Evolutionary conservation across 2,329 filamentous ascomycete species (phyloP), one percentile per base, ranked within the genome.

Genomic region (Phyllosticta ampelicida): DNA sequence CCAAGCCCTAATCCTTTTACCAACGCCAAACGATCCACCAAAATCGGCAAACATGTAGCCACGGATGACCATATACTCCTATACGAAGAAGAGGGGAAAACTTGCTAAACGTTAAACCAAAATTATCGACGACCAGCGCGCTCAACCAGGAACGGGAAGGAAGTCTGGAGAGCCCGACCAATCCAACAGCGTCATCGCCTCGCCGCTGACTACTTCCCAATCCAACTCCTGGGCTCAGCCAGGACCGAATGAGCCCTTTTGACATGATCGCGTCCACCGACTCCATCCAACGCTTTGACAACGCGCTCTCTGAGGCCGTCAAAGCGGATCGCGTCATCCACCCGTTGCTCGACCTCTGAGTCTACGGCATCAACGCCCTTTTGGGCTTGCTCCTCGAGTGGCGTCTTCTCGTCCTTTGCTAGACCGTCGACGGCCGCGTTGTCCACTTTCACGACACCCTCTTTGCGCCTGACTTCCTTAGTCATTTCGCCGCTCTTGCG

Each of bases 391-490:
- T 44, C 36, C 13, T 44, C 36, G 3, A 44, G 36, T 8, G n/a
- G 8, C 36, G 11, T 44, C 36, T 44, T 44, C 6, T 44, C 36
- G 3, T 44, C 36, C n/a, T 44, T 44, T 16, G 36, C 16, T 2
- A 44, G 36, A 16, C 36, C 36, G 13, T 44, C 36, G 13, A 44
- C 36, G 3, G 36, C n/a, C 3, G 36, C 36, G 13, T 44, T 44
- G 36, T 44, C 36, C 13, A 44, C 36, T n/a, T 44, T 44, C 36
- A 44, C 6, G 59, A 80, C 78, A 1, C 77, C 75, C 21, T 77
- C 71, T 60, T 80, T 81, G 58, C 81, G 71, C 5, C 72, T 66
- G 53, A 75, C 71, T 61, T 82, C 80, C 2, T 78, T 73, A 16
- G 71, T 65, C 20, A 70, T 60, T 10, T 73, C 64, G 20, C 71